Evolutionary conservation across 2,329 filamentous ascomycete genomes (phyloP), one percentile per base, ranked within the genome.

Genomic region (Venturia asperata): DNA sequence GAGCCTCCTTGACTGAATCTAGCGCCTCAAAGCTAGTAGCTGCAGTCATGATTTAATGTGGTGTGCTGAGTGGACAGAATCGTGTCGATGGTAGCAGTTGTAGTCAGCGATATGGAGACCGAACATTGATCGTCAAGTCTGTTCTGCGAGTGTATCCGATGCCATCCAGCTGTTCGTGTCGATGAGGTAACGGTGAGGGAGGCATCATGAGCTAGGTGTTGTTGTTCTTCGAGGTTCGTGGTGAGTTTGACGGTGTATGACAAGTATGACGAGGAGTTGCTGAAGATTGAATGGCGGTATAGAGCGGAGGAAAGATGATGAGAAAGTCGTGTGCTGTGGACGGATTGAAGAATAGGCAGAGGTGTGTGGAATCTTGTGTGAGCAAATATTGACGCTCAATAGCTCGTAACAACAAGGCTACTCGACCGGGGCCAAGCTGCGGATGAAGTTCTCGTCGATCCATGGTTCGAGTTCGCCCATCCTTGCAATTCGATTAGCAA

Each of bases 371-470:
- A 10, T 41, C 2, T 41, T 11, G 39, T 41, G 39, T n/a, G 9
- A 49, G 45, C 5, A 21, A 9, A 24, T 21, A 7, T 13, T 24
- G 2, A 15, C n/a, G 21, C n/a, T 27, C 21, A 52, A 27, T 52
- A 27, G 47, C 47, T 27, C 21, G 21, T 52, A 52, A 52, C 47
- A 52, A 52, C 47, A 52, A 52, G 47, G 47, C 47, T 21, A 52
- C 24, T 52, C 47, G 47, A 52, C 47, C 21, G 47, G 27, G 21
- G 47, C 47, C 58, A 97, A 87, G 71, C 90, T 94, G 79, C 95
- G 92, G 74, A 99, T 90, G 77, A 97, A 99, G 79, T 93, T 95
- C 81, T 99, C 94, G 72, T 99, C 94, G 80, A 99, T 97, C 94
- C 94, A 99, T 37, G 92, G 91, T 78, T 97, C 93, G 69, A 99